A percentile compares a stretch with the other conserved stretches of the same genome.
Conservation (phyloP, 257 asterid species). For the Solanum bukasovii region DNA sequence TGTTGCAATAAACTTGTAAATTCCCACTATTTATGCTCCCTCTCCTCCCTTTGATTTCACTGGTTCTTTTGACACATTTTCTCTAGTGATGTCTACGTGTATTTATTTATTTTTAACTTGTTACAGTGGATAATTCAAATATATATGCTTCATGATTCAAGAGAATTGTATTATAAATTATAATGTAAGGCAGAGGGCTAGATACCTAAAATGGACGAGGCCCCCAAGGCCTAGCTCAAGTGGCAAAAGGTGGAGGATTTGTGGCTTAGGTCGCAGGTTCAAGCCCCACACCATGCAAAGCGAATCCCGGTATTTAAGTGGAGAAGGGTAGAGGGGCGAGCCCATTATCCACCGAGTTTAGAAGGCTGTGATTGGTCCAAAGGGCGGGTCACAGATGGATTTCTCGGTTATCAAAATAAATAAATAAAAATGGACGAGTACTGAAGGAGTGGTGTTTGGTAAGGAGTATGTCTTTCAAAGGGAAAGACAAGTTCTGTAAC, state of each 20-base stretch:
- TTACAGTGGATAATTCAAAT: not conserved
- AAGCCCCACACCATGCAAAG: no score
- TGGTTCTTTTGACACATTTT: not conserved
- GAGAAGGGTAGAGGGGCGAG: no score
- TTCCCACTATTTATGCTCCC: not conserved
- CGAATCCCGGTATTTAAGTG: no score
- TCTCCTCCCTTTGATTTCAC: not conserved
- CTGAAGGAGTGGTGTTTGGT: not conserved
- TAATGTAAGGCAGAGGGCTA: not conserved
- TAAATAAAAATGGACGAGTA: not conserved
- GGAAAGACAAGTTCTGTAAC: not conserved
- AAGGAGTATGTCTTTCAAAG: not conserved
- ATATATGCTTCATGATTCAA: not conserved
- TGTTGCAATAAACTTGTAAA: not conserved
- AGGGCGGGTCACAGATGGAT: no score
- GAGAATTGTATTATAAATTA: not conserved
- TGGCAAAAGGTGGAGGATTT: no score
- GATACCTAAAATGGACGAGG: not conserved
- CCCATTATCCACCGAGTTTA: no score
- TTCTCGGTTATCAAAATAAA: no score
- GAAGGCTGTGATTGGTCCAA: no score
- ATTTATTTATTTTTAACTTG: not conserved
- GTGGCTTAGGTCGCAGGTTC: no score
- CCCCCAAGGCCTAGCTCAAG: no score
- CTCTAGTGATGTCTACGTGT: not conserved